Evolutionary conservation across 169 alveolate genomes (phyloP).

Genomic region (Plasmodium malariae): DNA sequence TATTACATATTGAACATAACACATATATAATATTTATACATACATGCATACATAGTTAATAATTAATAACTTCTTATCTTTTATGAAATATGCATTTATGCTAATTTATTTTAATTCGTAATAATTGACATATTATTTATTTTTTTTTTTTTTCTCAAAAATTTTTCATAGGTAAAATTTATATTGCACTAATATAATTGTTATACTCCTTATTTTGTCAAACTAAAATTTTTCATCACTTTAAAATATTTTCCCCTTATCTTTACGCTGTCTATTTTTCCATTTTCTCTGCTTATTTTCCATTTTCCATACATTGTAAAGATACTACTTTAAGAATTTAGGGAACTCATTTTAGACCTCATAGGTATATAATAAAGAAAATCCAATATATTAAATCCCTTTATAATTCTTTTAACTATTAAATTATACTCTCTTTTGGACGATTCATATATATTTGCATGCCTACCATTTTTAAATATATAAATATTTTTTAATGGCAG

Average conservation of each 20-base stretch:
- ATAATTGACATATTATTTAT: neutral
- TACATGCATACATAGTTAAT: neutral
- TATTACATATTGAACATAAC: conserved; percentile 29
- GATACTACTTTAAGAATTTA: neutral
- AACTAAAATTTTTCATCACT: neutral
- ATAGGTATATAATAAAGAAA: conserved; percentile 60
- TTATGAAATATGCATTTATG: neutral
- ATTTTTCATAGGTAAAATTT: neutral
- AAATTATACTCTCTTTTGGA: conserved; percentile 36
- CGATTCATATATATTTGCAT: conserved; percentile 60
- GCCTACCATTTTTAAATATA: conserved; percentile 69
- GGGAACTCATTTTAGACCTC: conserved; percentile 50
- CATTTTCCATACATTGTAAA: neutral
- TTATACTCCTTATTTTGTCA: neutral
- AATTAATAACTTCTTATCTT: conserved; percentile 5
- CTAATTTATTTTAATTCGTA: conserved; percentile 6
- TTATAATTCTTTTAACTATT: conserved; percentile 57
- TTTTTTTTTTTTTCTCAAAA: neutral
- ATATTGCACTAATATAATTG: neutral
- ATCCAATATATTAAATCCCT: conserved; percentile 58
- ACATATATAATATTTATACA: conserved; percentile 39
- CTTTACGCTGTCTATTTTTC: neutral
- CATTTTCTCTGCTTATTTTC: neutral
- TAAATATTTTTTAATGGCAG: conserved; percentile 48
- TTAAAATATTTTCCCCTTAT: neutral